Conservation (phyloP, 257 asterid species). For the Cordia subcordata region DNA sequence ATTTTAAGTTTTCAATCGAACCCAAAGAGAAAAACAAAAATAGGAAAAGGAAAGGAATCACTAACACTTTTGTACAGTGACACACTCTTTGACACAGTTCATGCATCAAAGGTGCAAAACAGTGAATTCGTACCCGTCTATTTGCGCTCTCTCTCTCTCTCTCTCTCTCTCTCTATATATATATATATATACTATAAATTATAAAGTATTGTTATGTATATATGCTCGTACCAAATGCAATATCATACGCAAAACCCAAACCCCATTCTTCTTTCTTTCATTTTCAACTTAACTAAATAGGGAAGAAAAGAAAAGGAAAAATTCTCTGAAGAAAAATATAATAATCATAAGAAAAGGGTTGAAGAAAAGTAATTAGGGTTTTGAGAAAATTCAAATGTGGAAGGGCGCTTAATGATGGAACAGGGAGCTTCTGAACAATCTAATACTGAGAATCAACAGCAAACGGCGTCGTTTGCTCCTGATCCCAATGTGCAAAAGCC, state of each 20-base stretch:
- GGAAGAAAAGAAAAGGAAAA: no score
- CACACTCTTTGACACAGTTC: not conserved
- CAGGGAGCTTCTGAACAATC: not conserved
- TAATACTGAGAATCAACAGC: constrained; percentile 2
- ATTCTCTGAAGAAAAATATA: no score
- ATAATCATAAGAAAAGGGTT: no score
- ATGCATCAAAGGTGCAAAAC: not conserved
- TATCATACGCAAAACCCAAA: not conserved
- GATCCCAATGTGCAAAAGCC: constrained; percentile 14
- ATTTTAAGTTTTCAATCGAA: not conserved
- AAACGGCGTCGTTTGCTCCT: constrained; percentile 1
- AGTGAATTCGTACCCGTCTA: not conserved
- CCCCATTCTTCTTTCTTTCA: not conserved
- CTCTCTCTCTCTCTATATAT: no score
- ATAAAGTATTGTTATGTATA: no score
- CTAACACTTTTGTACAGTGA: not conserved
- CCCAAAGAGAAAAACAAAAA: not conserved
- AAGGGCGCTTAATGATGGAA: constrained; percentile 1
- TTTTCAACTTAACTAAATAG: not conserved
- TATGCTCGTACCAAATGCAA: no score
- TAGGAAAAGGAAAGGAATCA: not conserved
- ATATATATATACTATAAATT: no score
- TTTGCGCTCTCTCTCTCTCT: no score
- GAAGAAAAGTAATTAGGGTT: not conserved
- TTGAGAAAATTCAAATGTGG: not conserved